A percentile compares a stretch with the other conserved stretches of the same genome.
phyloP scores from a whole-genome alignment of 257 asterid species.

The Nicotiana sylvestris region DNA sequence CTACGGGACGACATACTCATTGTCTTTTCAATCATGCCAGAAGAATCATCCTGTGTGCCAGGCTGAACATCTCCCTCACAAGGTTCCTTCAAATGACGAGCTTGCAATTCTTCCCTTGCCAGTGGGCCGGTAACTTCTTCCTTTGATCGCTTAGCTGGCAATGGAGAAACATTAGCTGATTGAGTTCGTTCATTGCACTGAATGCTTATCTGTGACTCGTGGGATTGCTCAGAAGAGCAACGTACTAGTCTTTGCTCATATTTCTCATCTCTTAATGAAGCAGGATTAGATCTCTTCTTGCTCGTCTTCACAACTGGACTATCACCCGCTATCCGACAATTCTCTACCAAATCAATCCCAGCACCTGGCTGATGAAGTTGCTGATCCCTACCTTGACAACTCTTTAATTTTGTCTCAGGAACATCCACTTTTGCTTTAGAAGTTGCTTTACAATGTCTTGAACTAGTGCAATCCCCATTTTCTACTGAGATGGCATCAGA shows the following conservation, averaged over 20 bases:
- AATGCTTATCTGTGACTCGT: conserved; percentile 9
- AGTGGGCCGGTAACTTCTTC: background rate
- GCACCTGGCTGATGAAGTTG: background rate
- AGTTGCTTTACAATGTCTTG: background rate
- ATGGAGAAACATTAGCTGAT: conserved; percentile 2
- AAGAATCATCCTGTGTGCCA: conserved; percentile 6
- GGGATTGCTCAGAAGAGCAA: conserved; percentile 11
- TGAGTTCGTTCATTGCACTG: conserved; percentile 2
- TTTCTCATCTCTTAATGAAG: conserved; percentile 3
- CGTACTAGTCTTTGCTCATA: conserved; percentile 14
- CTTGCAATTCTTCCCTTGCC: background rate
- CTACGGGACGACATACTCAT: background rate
- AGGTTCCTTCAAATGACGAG: background rate
- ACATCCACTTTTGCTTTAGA: background rate
- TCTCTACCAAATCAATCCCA: background rate
- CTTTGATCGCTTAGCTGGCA: background rate
- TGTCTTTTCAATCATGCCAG: background rate
- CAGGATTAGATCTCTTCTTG: conserved; percentile 16
- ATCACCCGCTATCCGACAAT: background rate
- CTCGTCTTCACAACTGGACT: conserved; percentile 1
- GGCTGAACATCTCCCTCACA: conserved; percentile 9
- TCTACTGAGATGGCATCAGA: conserved; percentile 5
- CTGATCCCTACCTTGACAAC: background rate
- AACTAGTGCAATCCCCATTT: background rate
- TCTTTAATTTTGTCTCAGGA: background rate